Evolutionary conservation across 2,329 filamentous ascomycete genomes (phyloP), one percentile per base, ranked within the genome.

Genomic region (Neonectria hederae): DNA sequence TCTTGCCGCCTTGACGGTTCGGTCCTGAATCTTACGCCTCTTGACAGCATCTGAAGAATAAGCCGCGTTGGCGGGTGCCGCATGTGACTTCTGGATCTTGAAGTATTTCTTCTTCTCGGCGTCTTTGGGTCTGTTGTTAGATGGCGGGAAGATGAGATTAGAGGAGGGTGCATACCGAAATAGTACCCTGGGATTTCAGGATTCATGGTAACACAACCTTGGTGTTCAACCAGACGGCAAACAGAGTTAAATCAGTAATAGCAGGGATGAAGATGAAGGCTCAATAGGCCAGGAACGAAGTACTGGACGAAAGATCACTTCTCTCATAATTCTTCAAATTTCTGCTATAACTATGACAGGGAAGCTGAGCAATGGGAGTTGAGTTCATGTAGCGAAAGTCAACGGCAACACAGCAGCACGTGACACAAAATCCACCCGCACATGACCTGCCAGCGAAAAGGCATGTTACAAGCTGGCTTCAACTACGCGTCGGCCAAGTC

Each of bases 31-130:
- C 64, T 83, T 83, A 56, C 86, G 86, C 67, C 82, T 82, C 76
- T 87, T 89, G 60, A 90, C 85, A 7, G 83, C 83, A 49, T 86
- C 81, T n/a, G 82, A 78, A 9, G 88, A 87, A 79, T 89, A 91
- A 17, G 82, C 77, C 0, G 84, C 81, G 8, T 76, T 77, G 2
- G 79, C 67, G 0, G 87, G 83, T 0, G 87, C 86, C 17, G 82
- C 82, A 59, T 85, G 82, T 42, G 86, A 82, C 49, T 83, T 84
- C 73, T 90, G 86, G 54, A 92, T 85, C 70, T 87, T 89, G 77
- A 92, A 92, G 72, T 92, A 92, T 67, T 87, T 90, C 40, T 84
- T 84, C 75, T 87, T 91, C 46, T 83, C 83, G 14, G 76, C 55
- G 65, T 89, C 87, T 88, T 57, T 8, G 32, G 14, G 1, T 7